Evolutionary conservation across 495 filamentous ascomycete species (phyloP).

Genomic region (Lophiotrema nucula): DNA sequence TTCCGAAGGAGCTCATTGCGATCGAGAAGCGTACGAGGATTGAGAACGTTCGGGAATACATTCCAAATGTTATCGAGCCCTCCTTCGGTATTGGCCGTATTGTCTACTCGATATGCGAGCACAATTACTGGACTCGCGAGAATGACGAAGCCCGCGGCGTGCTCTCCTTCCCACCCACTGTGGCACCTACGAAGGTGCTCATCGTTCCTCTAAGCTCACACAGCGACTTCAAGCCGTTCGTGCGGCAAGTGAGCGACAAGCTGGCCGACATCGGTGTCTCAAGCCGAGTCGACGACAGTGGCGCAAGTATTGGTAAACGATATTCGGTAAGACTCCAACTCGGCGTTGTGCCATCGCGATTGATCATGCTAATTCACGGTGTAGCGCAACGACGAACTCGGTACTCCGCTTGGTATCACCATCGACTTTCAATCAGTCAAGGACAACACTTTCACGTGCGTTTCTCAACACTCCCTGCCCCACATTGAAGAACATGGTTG

Average conservation of each 20-base stretch:
- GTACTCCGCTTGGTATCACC: constrained; percentile 65
- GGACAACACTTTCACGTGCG: constrained; percentile 66
- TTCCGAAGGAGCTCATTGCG: constrained; percentile 66
- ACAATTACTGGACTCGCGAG: constrained; percentile 71
- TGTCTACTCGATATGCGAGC: constrained; percentile 72
- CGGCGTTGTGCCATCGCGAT: constrained; percentile 27
- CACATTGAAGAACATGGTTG: too few relatives aligned
- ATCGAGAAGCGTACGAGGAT: constrained; percentile 69
- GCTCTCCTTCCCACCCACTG: constrained; percentile 63
- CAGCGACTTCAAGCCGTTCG: constrained; percentile 56
- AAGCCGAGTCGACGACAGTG: constrained; percentile 64
- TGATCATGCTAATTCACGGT: constrained; percentile 56
- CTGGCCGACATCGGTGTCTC: constrained; percentile 61
- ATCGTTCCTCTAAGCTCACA: constrained; percentile 65
- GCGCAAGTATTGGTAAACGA: constrained; percentile 68
- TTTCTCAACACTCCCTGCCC: too few relatives aligned
- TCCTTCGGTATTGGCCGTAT: constrained; percentile 84
- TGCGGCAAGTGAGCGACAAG: constrained; percentile 53
- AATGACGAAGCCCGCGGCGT: constrained; percentile 66
- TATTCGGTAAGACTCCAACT: constrained; percentile 30
- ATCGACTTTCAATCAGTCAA: constrained; percentile 67
- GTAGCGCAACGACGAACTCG: constrained; percentile 32
- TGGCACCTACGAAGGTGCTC: constrained; percentile 69
- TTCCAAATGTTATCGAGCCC: constrained; percentile 74
- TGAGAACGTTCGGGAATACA: constrained; percentile 73